Base-by-base conservation (phyloP, 495 filamentous ascomycete genomes). In the Parachaetomium inaequale region DNA sequence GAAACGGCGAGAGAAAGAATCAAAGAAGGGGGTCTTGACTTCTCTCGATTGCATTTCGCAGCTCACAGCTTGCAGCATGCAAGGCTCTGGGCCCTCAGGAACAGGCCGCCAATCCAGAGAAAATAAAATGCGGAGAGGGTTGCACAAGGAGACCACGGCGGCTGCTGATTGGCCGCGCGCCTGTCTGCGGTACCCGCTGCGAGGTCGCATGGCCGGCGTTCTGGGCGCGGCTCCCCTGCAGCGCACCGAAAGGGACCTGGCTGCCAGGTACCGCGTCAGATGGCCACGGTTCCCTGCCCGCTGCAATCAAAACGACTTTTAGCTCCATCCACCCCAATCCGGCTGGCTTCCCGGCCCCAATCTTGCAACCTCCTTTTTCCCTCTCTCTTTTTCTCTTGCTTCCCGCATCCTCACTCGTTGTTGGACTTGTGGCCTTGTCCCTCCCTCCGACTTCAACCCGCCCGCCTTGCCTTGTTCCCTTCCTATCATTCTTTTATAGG, bases 291-390 rank as follows among this genome's bases (percentile, higher is more conserved):
- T 46, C 58, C 58, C 53, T 65, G 63, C 19, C 32, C 40, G 52
- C 19, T 60, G 68, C 66, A 72, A 72, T 72, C 68, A 70, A 68
- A 72, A 42, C 56, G 15, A 49, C 56, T 58, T 51, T 65, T 69
- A 69, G 67, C 67, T 67, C 47, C 63, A 57, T 61, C 56, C 63
- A 61, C 57, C 36, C 40, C 56, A 43, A 62, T 58, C 45, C 53
- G 49, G 58, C 57, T 58, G 34, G 36, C 47, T 61, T 50, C 63
- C 52, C 45, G 58, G 43, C 68, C 63, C 59, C 59, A 62, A 36
- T 65, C 60, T 58, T 66, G 62, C 65, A 66, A 59, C 68, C 64
- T 66, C 60, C 66, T 63, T 64, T 66, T 64, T 63, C 59, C 54
- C 57, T 65, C 53, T 42, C 52, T 66, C 61, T 61, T 67, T 63